phyloP scores from a whole-genome alignment of 1,284 basidiomycete genomes.

The Sporisorium sorghi region DNA sequence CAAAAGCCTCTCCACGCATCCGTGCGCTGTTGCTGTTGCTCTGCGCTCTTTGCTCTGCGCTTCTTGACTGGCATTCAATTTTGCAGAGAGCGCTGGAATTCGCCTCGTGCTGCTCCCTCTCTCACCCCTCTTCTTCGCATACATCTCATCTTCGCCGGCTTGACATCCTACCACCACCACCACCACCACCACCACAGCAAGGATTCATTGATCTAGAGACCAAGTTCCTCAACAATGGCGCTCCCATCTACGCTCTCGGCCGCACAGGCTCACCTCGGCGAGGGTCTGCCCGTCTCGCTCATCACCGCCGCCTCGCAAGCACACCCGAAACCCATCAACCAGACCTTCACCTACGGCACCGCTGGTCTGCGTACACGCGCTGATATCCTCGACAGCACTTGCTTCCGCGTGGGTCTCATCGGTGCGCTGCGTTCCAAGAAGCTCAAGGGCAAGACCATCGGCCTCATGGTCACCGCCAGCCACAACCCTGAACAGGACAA shows the following conservation, averaged over 20 bases:
- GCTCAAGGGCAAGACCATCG: conserved; percentile 88
- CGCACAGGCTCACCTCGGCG: conserved; percentile 45
- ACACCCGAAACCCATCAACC: conserved; percentile 71
- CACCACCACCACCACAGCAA: no score
- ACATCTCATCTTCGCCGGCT: neutral
- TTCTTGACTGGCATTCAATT: neutral
- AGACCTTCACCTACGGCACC: conserved; percentile 86
- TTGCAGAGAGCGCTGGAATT: no score
- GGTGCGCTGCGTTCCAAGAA: conserved; percentile 90
- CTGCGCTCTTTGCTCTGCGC: no score
- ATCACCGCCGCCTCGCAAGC: conserved; percentile 53
- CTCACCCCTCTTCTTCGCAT: neutral
- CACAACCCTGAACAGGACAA: conserved; percentile 99
- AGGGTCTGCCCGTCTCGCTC: conserved; percentile 50
- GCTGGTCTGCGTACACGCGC: conserved; percentile 94
- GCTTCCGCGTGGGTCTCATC: conserved; percentile 91
- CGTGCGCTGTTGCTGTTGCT: no score
- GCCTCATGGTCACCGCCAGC: conserved; percentile 98
- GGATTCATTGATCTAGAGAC: neutral
- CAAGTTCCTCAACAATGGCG: conserved; percentile 51
- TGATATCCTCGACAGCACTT: conserved; percentile 84
- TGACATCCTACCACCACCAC: conserved; percentile 11
- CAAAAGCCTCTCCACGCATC: conserved; percentile 22
- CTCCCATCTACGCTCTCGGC: conserved; percentile 51
- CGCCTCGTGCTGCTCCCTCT: no score